phyloP scores from a whole-genome alignment of 129 eudicot genomes.

The Kitagawia praeruptora region DNA sequence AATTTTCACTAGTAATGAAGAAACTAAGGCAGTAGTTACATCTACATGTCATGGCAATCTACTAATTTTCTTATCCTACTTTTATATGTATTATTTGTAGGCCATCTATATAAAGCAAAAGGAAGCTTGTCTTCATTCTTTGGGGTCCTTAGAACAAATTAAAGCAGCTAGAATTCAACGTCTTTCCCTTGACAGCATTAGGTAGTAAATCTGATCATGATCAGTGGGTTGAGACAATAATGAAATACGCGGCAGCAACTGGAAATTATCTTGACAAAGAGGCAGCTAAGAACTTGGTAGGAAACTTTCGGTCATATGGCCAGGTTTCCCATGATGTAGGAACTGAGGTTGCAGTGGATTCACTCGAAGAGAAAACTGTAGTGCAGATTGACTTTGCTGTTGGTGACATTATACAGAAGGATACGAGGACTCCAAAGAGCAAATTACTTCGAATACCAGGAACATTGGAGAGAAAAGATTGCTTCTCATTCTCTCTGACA shows the following conservation, averaged over 20 bases:
- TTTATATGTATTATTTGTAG: background rate
- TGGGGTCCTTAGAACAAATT: background rate
- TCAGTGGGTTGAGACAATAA: background rate
- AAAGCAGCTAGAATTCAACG: background rate
- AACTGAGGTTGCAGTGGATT: constrained; percentile 13
- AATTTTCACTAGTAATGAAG: background rate
- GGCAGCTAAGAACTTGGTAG: background rate
- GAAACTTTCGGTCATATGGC: too few species aligned
- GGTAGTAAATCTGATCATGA: background rate
- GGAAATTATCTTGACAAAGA: background rate
- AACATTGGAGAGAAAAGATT: constrained; percentile 46
- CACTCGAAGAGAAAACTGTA: constrained; percentile 20
- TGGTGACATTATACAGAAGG: constrained; percentile 33
- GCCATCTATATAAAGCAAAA: background rate
- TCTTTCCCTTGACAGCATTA: background rate
- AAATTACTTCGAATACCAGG: constrained; percentile 78
- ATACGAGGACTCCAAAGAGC: constrained; percentile 21
- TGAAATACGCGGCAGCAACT: background rate
- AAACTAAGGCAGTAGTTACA: background rate
- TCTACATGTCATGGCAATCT: background rate
- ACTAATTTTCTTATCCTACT: background rate
- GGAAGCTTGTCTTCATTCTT: background rate
- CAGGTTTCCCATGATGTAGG: constrained; percentile 13
- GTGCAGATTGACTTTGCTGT: constrained; percentile 45
- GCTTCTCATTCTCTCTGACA: constrained; percentile 48